Conservation (phyloP, 108 stramenopile genomes). For the Licmophora abbreviata region DNA sequence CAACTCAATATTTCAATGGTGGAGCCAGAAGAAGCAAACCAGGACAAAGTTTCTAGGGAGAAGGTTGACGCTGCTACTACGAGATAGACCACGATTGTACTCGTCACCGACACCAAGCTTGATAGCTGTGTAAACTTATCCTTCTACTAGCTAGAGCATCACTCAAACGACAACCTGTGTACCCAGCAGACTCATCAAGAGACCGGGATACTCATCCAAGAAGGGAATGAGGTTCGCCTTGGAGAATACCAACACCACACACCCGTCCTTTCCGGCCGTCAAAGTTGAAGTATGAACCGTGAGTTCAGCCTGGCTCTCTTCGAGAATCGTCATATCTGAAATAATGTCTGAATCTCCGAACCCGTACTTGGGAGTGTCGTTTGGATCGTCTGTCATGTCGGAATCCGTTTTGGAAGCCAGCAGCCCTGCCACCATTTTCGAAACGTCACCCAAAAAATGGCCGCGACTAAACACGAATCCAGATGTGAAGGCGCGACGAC, state of each 20-base stretch:
- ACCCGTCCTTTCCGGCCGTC: constrained; percentile 83
- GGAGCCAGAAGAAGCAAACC: too few species aligned
- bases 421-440: constrained; percentile 77
- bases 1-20: too few species aligned
- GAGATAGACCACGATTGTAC: too few species aligned
- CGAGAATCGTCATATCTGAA: constrained; percentile 41
- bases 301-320: constrained; percentile 23
- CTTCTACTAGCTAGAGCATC: too few species aligned
- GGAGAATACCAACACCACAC: constrained; percentile 68
- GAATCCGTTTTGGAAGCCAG: constrained; percentile 25
- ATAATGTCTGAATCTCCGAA: constrained; percentile 8
- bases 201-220: constrained; percentile 75
- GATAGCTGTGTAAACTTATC: too few species aligned
- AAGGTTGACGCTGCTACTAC: too few species aligned
- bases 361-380: constrained; percentile 15
- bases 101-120: too few species aligned
- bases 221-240: constrained; percentile 66
- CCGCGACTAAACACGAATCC: constrained; percentile 68
- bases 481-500: constrained; percentile 65
- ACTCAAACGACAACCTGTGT: constrained; percentile 75
- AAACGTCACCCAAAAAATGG: constrained; percentile 81
- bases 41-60: too few species aligned
- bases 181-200: constrained; percentile 77
- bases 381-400: constrained; percentile 13
- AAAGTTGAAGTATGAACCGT: constrained; percentile 71